Base-by-base conservation (phyloP, 495 filamentous ascomycete species). In the Xylaria acuta region DNA sequence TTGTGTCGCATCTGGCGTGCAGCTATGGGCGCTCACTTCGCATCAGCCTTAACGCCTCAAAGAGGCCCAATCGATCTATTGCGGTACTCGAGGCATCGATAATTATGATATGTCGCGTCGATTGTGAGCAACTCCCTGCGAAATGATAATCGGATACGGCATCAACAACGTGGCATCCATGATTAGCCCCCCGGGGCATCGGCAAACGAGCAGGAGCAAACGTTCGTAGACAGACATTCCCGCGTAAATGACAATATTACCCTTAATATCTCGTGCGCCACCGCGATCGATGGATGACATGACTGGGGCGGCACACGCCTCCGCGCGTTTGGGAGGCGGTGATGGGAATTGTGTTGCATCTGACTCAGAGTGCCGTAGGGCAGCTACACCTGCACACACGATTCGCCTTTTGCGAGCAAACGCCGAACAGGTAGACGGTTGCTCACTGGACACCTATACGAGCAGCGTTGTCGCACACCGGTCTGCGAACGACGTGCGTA, bases 291-390 rank as follows among this genome's bases (percentile, higher is more conserved):
- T n/a, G n/a, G 22, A 70, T 32, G 59, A 62, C 40, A 34, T 62
- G 68, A 59, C 49, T 58, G 36, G 56, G 65, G 54, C 49, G 60
- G 49, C 36, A 69, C 53, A 60, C 47, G 67, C 18, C 34, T 43
- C 67, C 64, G 45, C 32, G 49, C 47, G 71, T 75, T 70, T 38
- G 54, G 22, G 69, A 53, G 77, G 68, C 74, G 63, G 68, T 66
- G 72, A 75, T 71, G 69, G 71, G 58, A 22, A 71, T 76, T 70
- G 75, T 72, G 77, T 76, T 71, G 69, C 74, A 75, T 79, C 77
- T 79, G 76, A 79, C 71, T 79, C 77, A 76, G 73, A 70, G 75
- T 72, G 64, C 62, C 51, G 71, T 75, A 74, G 59, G 72, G 70
- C 51, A 69, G 51, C 40, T 47, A 73, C 56, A 64, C 22, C 20